A percentile compares a stretch with the other conserved stretches of the same genome.
Conservation (phyloP, 2,329 filamentous ascomycete species). For the Fusarium redolens region DNA sequence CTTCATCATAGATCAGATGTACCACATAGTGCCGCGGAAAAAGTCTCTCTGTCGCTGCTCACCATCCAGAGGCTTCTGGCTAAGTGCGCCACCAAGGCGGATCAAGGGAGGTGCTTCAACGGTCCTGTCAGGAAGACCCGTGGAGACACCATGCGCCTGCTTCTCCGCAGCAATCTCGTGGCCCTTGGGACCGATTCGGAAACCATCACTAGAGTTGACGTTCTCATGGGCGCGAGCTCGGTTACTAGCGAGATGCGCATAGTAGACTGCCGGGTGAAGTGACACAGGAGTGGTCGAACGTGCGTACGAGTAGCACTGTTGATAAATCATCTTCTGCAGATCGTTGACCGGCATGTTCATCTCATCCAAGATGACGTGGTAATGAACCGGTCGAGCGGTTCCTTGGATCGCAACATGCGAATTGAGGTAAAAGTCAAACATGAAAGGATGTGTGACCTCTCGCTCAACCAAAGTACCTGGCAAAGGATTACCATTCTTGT, state of each 20-base stretch:
- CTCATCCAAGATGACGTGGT: slow-evolving; percentile 90
- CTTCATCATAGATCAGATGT: slow-evolving; percentile 47
- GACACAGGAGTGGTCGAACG: slow-evolving; percentile 94
- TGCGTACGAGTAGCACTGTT: slow-evolving; percentile 93
- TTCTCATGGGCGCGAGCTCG: slow-evolving; percentile 82
- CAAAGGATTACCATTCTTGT: slow-evolving; percentile 83
- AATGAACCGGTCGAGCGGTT: slow-evolving; percentile 91
- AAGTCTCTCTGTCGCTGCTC: slow-evolving; percentile 51
- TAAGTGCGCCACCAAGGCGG: slow-evolving; percentile 44
- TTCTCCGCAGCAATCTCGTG: slow-evolving; percentile 54
- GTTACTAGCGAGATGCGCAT: slow-evolving; percentile 88
- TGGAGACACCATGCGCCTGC: slow-evolving; percentile 53
- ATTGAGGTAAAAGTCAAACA: slow-evolving; percentile 84
- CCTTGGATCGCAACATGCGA: slow-evolving; percentile 85
- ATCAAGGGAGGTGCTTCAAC: slow-evolving; percentile 48
- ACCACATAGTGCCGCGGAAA: slow-evolving; percentile 58
- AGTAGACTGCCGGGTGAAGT: slow-evolving; percentile 90
- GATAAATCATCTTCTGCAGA: slow-evolving; percentile 90
- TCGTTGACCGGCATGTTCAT: slow-evolving; percentile 72
- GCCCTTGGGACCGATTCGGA: slow-evolving; percentile 57
- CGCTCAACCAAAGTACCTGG: slow-evolving; percentile 89
- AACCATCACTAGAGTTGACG: slow-evolving; percentile 57
- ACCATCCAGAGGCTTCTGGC: slow-evolving; percentile 38
- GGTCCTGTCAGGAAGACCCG: slow-evolving; percentile 35
- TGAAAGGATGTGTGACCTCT: slow-evolving; percentile 90